Evolutionary conservation across 805 yeast genomes (phyloP), one percentile per base, ranked within the genome.

Genomic region (Metschnikowia rubicola): DNA sequence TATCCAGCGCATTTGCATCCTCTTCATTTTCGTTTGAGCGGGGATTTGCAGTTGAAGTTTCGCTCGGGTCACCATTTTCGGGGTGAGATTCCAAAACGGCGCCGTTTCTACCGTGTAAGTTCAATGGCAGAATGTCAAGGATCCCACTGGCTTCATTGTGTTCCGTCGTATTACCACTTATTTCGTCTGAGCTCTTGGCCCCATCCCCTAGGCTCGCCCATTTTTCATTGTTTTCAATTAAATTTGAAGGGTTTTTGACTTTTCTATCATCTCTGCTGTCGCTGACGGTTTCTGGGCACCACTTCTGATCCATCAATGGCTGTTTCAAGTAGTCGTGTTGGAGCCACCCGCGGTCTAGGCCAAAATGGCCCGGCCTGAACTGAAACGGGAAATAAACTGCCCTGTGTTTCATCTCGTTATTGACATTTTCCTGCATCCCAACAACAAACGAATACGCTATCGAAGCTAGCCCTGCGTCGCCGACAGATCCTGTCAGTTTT

Each of bases 401-500:
- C 3, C 59, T 51, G 31, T 55, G 59, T 3, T 38, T 50, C 50
- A 60, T 48, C 6, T 40, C 40, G 30, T 50, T 43, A 8, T 30
- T 35, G 10, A 45, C 35, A n/a, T 55, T 55, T 21, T 58, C 58
- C 52, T 56, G 59, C 13, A 68, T 52, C 3, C 74, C 74, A 15
- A 71, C 62, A 9, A 70, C 60, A 39, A 71, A 51, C 51, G 65
- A 62, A 55, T 72, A 71, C 32, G 59, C 59, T 8, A 72, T 65
- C 43, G 74, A 67, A 2, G 69, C 55, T 46, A 61, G 59, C 2
- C 75, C 76, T 40, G 65, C 73, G 35, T 71, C 75, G 31, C 73
- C 61, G 4, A 61, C 60, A 1, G 65, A 56, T 0, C 74, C 73
- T 0, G 75, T 67, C 75, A 69, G 73, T 12, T 59, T 56, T 8